Evolutionary conservation across 106 monocot genomes (phyloP).

Genomic region (Platanthera zijinensis): DNA sequence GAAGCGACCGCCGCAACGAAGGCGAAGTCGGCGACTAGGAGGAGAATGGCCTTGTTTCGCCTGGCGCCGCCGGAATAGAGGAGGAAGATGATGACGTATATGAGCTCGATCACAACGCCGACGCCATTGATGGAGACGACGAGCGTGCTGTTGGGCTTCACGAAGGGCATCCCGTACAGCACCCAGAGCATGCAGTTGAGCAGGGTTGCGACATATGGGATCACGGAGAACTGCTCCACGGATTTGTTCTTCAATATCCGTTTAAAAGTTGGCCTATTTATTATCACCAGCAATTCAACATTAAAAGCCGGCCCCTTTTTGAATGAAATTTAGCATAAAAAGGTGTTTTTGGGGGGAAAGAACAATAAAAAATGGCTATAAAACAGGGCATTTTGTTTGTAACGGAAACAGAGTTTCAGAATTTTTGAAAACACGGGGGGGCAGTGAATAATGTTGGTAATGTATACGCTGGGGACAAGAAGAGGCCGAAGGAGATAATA

Average conservation of each 20-base stretch:
- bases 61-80: conserved; percentile 18
- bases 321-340: neutral
- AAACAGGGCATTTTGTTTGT: too few relatives aligned
- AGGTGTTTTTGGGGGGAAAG: too few relatives aligned
- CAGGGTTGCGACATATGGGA: conserved; percentile 51
- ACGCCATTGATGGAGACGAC: conserved; percentile 50
- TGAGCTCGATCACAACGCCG: conserved; percentile 35
- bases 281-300: too few relatives aligned
- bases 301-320: too few relatives aligned
- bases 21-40: conserved; percentile 17
- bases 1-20: conserved; percentile 27
- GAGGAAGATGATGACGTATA: conserved; percentile 44
- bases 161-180: conserved; percentile 43
- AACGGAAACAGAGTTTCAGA: too few relatives aligned
- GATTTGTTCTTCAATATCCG: conserved; percentile 40
- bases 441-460: neutral
- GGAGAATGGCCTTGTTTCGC: neutral
- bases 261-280: conserved; percentile 33
- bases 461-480: conserved; percentile 55
- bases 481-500: conserved; percentile 43
- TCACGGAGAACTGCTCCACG: conserved; percentile 43
- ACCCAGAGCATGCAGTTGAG: conserved; percentile 61
- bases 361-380: too few relatives aligned
- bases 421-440: too few relatives aligned
- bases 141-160: conserved; percentile 38